phyloP scores from a whole-genome alignment of 2,329 filamentous ascomycete species.

The Pseudovirgaria hyperparasitica region DNA sequence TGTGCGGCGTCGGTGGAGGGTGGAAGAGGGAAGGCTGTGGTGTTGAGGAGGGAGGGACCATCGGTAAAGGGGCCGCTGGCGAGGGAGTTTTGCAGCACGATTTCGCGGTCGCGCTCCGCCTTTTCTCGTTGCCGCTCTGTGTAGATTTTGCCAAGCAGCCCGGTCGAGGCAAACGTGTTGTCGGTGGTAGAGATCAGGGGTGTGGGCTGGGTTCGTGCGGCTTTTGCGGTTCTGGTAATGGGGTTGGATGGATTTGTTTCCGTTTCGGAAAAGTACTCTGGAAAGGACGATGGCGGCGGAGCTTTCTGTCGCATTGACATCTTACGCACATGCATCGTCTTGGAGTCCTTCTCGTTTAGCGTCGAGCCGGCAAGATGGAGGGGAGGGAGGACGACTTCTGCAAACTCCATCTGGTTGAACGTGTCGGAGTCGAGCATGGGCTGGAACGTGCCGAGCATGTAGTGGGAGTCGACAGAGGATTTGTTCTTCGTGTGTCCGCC shows the following conservation, averaged over 20 bases:
- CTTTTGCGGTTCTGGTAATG: background rate
- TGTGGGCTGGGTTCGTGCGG: constrained; percentile 4
- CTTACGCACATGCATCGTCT: constrained; percentile 20
- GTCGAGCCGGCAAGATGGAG: no score
- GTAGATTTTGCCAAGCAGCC: constrained; percentile 38
- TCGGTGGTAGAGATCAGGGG: constrained; percentile 1
- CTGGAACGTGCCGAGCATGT: constrained; percentile 52
- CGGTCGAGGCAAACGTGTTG: constrained; percentile 31
- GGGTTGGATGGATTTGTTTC: background rate
- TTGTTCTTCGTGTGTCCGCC: constrained; percentile 17
- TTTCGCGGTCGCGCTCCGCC: constrained; percentile 24
- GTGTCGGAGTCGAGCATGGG: constrained; percentile 52
- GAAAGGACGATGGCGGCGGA: constrained; percentile 21
- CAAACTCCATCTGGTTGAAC: constrained; percentile 35
- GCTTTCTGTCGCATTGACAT: constrained; percentile 24
- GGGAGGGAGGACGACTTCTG: constrained; percentile 11
- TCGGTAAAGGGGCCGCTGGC: constrained; percentile 42
- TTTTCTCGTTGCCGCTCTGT: constrained; percentile 30
- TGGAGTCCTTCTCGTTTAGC: constrained; percentile 10
- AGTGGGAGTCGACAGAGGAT: constrained; percentile 39
- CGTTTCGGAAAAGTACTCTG: constrained; percentile 6
- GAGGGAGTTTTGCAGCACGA: no score
- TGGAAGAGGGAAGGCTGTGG: constrained; percentile 17
- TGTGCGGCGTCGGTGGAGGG: constrained; percentile 9
- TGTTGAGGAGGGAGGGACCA: constrained; percentile 45